Evolutionary conservation across 2,329 filamentous ascomycete genomes (phyloP), one percentile per base, ranked within the genome.

Genomic region (Ceratocystis harringtonii): DNA sequence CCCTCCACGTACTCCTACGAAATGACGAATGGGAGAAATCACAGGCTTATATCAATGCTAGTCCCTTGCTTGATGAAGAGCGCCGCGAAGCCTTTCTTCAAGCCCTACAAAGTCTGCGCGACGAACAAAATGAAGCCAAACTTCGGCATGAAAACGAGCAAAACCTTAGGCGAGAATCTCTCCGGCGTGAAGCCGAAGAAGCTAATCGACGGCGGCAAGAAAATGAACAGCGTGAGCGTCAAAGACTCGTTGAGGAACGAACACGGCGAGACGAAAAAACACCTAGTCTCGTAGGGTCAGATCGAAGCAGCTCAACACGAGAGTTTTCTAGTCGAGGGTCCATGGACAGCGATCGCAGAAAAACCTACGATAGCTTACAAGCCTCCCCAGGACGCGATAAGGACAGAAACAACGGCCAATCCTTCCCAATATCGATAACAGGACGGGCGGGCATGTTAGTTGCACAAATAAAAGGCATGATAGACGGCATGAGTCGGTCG

Each of bases 11-110:
- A 6, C 83, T 99, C n/a, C 85, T 92, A 4, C 83, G 90, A 64
- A 97, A 96, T 70, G 86, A 90, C 65, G 91, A 97, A 76, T 99
- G 94, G 94, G 90, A 96, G 67, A 96, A 96, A 71, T 90, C 94
- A 3, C 84, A 85, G 67, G 89, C 95, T 70, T 97, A 97, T 74
- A 95, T 97, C 72, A 84, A 81, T 71, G 84, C 90, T 72, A 94
- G 86, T 73, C 86, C 92, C 60, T 84, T 96, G 30, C 81, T 99
- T 1, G 92, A 97, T 73, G 92, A 96, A 63, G 94, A 97, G 76
- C 84, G 90, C 57, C 85, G 90, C 68, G 90, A 97, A 71, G 86
- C 89, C 0, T 96, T 97, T 73, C 77, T 95, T 17, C 87, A 92
- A 70, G 92, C 92, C 3, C 79, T 97, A 17, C 85, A 95, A 72